These are phyloP conservation scores for Lanmaoa rubissima DNA, from an alignment of 768 basidiomycete genomes.

Conservation along the genomic window DNA sequence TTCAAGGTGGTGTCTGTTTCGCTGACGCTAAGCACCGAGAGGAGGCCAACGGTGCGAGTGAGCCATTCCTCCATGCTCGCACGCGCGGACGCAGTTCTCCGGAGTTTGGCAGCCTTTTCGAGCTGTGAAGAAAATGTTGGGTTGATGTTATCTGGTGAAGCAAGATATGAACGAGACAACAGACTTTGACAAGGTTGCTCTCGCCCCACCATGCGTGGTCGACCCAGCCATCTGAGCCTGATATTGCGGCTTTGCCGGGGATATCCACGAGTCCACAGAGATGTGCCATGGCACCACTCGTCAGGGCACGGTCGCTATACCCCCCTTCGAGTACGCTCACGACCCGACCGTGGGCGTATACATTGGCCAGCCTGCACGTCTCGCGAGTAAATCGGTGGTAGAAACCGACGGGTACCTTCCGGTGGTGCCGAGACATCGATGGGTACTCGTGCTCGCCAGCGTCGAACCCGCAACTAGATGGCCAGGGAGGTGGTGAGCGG, in stretches of 20 bases:
- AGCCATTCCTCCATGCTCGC: conserved; percentile 53
- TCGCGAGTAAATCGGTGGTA: conserved; percentile 82
- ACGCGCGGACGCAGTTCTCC: conserved; percentile 40
- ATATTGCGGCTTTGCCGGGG: not conserved
- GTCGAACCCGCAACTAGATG: conserved; percentile 84
- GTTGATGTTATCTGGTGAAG: not conserved
- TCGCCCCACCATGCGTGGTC: conserved; percentile 62
- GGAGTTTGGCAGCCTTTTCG: conserved; percentile 63
- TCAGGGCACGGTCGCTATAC: conserved; percentile 87
- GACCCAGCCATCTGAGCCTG: conserved; percentile 21
- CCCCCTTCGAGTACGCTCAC: conserved; percentile 95
- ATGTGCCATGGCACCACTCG: conserved; percentile 81
- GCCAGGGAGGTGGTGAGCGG: not conserved
- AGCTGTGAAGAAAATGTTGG: conserved; percentile 39
- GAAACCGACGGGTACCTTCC: conserved; percentile 86
- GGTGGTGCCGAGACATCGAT: conserved; percentile 88
- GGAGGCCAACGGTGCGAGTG: conserved; percentile 42
- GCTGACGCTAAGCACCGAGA: conserved; percentile 6
- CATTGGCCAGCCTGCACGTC: conserved; percentile 59
- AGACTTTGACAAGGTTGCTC: conserved; percentile 58
- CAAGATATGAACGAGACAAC: not conserved
- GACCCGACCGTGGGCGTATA: conserved; percentile 63
- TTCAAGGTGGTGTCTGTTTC: not conserved
- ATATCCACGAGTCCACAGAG: conserved; percentile 57
- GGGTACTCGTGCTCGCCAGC: conserved; percentile 89